phyloP scores from a whole-genome alignment of 2,329 filamentous ascomycete genomes.

The Monilinia aucupariae region DNA sequence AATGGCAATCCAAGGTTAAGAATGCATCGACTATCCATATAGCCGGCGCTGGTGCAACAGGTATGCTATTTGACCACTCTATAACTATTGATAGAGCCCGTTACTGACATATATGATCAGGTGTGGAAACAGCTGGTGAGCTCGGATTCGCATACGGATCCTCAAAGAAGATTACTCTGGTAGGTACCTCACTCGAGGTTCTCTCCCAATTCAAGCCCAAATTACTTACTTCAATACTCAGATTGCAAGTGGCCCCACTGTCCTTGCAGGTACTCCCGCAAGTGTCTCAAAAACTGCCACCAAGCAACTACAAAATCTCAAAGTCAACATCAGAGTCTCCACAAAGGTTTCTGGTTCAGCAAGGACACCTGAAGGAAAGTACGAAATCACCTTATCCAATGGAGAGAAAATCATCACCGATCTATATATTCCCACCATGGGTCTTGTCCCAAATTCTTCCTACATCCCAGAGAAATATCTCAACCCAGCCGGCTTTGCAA shows the following conservation, averaged over 20 bases:
- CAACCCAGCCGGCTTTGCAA: constrained; percentile 42
- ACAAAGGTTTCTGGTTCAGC: constrained; percentile 40
- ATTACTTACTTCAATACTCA: constrained; percentile 12
- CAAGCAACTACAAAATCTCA: constrained; percentile 45
- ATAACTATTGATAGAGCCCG: not conserved
- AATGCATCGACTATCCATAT: constrained; percentile 30
- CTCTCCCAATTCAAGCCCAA: not conserved
- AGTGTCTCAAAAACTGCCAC: constrained; percentile 30
- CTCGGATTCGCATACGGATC: constrained; percentile 32
- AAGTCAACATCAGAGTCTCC: constrained; percentile 45
- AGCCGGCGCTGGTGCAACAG: constrained; percentile 34
- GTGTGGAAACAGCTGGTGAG: constrained; percentile 35
- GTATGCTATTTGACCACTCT: not conserved
- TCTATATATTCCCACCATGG: constrained; percentile 51
- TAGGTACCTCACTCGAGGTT: constrained; percentile 31
- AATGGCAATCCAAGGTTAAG: constrained; percentile 24
- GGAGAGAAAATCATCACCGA: constrained; percentile 49
- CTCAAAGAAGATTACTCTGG: constrained; percentile 31
- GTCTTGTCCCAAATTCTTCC: constrained; percentile 50
- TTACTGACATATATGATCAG: not conserved
- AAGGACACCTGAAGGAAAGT: constrained; percentile 41
- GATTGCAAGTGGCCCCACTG: constrained; percentile 34
- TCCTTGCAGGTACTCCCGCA: constrained; percentile 26
- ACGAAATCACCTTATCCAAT: constrained; percentile 44
- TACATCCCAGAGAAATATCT: constrained; percentile 46